phyloP scores from a whole-genome alignment of 352 stramenopile species.

The Phytopythium boreale region DNA sequence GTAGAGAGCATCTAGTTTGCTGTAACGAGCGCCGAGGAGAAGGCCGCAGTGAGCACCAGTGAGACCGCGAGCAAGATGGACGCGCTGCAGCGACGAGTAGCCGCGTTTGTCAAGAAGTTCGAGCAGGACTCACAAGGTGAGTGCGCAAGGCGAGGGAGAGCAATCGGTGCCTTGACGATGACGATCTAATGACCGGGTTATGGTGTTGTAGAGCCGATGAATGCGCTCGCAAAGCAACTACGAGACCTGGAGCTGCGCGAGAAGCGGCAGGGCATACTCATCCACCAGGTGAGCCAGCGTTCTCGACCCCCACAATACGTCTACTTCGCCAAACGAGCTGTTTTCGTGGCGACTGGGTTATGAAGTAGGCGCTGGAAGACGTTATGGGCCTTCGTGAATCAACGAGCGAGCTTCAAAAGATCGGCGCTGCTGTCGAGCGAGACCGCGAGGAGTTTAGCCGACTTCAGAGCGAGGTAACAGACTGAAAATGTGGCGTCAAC shows the following conservation, averaged over 20 bases:
- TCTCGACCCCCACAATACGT: no score
- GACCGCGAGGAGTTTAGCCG: conserved; percentile 20
- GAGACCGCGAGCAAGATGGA: conserved; percentile 35
- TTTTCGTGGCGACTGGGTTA: neutral
- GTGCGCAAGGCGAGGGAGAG: neutral
- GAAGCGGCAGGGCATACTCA: conserved; percentile 38
- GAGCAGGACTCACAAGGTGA: conserved; percentile 42
- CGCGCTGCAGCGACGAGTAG: conserved; percentile 42
- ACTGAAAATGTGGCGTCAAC: neutral
- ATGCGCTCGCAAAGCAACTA: conserved; percentile 30
- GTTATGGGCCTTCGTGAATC: conserved; percentile 19
- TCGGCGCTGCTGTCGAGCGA: conserved; percentile 25
- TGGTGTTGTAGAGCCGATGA: conserved; percentile 28
- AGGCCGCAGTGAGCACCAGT: conserved; percentile 13
- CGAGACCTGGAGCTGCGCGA: conserved; percentile 37
- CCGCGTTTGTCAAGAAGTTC: conserved; percentile 44
- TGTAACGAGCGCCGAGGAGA: conserved; percentile 24
- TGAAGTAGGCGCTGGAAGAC: conserved; percentile 20
- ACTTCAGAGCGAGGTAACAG: conserved; percentile 18
- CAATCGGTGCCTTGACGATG: neutral
- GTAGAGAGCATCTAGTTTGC: conserved; percentile 43
- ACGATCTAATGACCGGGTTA: neutral
- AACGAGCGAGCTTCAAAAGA: conserved; percentile 28
- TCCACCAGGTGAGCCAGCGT: conserved; percentile 34
- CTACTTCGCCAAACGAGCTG: no score